Conservation (phyloP, 371 early-diverging fungal species). For the Mucor plumbeus region DNA sequence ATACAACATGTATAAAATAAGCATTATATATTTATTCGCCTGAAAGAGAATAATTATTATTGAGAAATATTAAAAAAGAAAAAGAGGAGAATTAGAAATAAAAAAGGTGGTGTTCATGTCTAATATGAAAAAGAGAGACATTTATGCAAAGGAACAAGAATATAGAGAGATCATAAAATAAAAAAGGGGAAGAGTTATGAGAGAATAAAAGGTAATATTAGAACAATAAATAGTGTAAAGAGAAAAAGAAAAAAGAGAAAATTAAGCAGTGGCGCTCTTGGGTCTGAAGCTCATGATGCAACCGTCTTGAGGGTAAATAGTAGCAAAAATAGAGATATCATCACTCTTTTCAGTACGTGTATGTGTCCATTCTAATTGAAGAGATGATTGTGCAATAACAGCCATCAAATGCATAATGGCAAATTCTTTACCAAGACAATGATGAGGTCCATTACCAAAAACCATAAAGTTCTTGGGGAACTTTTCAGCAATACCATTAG, state of each 20-base stretch:
- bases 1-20: neutral
- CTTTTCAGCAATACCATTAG: slow-evolving; percentile 40
- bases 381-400: slow-evolving; percentile 35
- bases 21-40: neutral
- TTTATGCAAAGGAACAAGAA: slow-evolving; percentile 10
- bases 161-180: neutral
- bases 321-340: slow-evolving; percentile 59
- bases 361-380: slow-evolving; percentile 44
- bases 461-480: slow-evolving; percentile 47
- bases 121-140: neutral
- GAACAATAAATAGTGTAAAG: slow-evolving; percentile 7
- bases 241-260: neutral
- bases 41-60: neutral
- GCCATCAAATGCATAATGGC: slow-evolving; percentile 47
- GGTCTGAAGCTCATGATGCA: slow-evolving; percentile 58
- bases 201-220: slow-evolving; percentile 7
- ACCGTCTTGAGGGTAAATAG: slow-evolving; percentile 60
- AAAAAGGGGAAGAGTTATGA: neutral
- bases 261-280: slow-evolving; percentile 23
- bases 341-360: slow-evolving; percentile 50
- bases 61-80: neutral
- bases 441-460: slow-evolving; percentile 47
- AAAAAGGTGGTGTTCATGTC: neutral
- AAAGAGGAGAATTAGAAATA: neutral
- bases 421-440: slow-evolving; percentile 48